These are phyloP conservation scores for Trypanosoma cruzi DNA, from an alignment of 208 protist species.

Conservation along the genomic window DNA sequence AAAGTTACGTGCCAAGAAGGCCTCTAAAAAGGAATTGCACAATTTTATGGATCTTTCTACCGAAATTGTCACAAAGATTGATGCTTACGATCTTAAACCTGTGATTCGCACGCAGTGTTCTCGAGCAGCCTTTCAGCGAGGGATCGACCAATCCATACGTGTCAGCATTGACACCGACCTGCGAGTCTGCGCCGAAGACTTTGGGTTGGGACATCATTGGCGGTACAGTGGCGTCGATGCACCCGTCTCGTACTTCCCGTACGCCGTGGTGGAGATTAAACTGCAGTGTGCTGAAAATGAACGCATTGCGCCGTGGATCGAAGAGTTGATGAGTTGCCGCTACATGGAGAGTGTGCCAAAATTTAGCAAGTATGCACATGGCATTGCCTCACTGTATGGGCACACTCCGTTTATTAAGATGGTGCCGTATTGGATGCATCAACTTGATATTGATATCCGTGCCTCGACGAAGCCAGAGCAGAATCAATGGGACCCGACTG, in stretches of 20 bases:
- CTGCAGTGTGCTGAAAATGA: constrained; percentile 91
- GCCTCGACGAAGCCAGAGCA: constrained; percentile 86
- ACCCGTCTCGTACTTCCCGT: constrained; percentile 77
- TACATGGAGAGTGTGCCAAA: constrained; percentile 91
- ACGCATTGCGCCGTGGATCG: constrained; percentile 88
- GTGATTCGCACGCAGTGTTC: constrained; percentile 84
- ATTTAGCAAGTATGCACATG: constrained; percentile 92
- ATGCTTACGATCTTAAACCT: constrained; percentile 87
- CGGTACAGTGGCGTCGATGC: constrained; percentile 76
- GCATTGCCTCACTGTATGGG: constrained; percentile 86
- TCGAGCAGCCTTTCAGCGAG: constrained; percentile 88
- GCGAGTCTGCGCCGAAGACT: constrained; percentile 79
- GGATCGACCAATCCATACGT: constrained; percentile 81
- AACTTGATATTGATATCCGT: constrained; percentile 88
- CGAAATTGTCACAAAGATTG: constrained; percentile 83
- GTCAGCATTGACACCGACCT: constrained; percentile 91
- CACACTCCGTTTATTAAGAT: constrained; percentile 87
- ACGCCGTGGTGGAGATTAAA: constrained; percentile 90
- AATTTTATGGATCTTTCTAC: constrained; percentile 85
- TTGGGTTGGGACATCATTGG: constrained; percentile 87
- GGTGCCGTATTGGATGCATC: constrained; percentile 92
- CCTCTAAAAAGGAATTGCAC: constrained; percentile 60
- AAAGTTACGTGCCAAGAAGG: constrained; percentile 77
- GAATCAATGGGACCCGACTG: constrained; percentile 81
- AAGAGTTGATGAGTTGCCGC: constrained; percentile 88